Base-by-base conservation (phyloP, 1,284 basidiomycete genomes). In the Sporisorium sorghi region DNA sequence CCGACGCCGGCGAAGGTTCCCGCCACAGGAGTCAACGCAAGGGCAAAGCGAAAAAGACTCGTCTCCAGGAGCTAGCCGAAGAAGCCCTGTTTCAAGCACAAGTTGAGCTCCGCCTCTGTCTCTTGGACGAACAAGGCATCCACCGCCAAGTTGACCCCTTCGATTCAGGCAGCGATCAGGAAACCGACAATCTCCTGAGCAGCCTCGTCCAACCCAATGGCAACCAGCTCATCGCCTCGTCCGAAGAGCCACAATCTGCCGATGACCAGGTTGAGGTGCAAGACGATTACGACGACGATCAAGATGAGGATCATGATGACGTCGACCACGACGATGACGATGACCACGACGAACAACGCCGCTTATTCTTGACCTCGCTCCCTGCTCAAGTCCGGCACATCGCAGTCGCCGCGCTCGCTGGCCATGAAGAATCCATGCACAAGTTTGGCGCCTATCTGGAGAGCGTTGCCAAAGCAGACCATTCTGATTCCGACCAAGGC, bases 31-130 rank as follows among this genome's bases (percentile, higher is more conserved):
- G 66, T n/a, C 55, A 64, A 48, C 50, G 80, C 44, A 81, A 81
- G 52, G 80, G 80, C 40, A 81, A 81, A 53, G 79, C 64, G 2
- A 75, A 73, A 35, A 68, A 75, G 58, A 81, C 78, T 2, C 42
- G 55, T 5, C 75, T 61, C 9, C 72, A 75, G 60, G 78, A 77
- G 33, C 66, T 69, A 3, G 72, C 72, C 10, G 66, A 74, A 49
- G 61, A 70, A n/a, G 72, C 72, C 7, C 52, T 74, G 10, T 62
- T 69, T 3, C 66, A 69, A 43, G 72, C 72, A 10, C 55, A 74
- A 51, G 66, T 62, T 23, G 72, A 74, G 49, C 66, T 74, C 19
- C 66, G 66, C 37, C 57, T 74, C 17, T 74, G 72, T 46, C 58
- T 51, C 10, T 57, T 74, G 56, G 71, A 77, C 28, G 76, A 70